Conservation (phyloP, 164 flowering plant species). For the Sextonia rubra region DNA sequence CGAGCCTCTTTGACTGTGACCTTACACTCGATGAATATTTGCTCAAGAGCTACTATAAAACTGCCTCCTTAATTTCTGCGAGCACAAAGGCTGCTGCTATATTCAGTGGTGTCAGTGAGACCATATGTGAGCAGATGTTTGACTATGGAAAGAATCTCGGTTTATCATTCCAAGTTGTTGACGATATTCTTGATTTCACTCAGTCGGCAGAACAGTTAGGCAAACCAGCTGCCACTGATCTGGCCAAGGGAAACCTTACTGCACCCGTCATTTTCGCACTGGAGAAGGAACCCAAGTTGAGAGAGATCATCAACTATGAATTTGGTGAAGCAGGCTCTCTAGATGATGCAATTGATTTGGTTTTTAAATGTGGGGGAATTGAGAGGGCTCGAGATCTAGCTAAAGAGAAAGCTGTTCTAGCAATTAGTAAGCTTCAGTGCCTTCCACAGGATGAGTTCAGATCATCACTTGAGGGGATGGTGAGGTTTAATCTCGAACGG, state of each 20-base stretch:
- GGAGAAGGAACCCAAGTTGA: constrained; percentile 63
- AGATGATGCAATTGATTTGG: constrained; percentile 57
- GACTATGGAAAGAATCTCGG: constrained; percentile 90
- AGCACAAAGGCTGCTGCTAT: constrained; percentile 91
- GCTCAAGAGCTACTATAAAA: constrained; percentile 86
- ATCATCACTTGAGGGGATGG: constrained; percentile 77
- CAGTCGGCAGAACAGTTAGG: constrained; percentile 93
- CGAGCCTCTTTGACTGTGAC: constrained; percentile 86
- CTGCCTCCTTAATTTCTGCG: constrained; percentile 90
- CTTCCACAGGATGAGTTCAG: constrained; percentile 63
- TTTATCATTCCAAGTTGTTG: constrained; percentile 89
- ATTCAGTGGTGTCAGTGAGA: constrained; percentile 61
- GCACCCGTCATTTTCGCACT: constrained; percentile 93
- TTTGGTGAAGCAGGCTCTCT: constrained; percentile 79
- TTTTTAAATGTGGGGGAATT: constrained; percentile 67
- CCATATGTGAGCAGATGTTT: constrained; percentile 55
- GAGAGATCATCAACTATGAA: constrained; percentile 83
- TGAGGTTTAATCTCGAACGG: constrained; percentile 63
- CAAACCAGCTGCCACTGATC: constrained; percentile 85
- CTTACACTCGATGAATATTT: constrained; percentile 72
- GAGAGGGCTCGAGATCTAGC: constrained; percentile 69
- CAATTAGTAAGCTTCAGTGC: constrained; percentile 60
- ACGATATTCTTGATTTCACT: constrained; percentile 91
- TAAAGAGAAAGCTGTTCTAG: constrained; percentile 67
- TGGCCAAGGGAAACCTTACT: constrained; percentile 85